Percentiles rank a stretch among this genome's conserved stretches.
Conservation (phyloP, 352 stramenopile species). For the Globisporangium camurandrum region DNA sequence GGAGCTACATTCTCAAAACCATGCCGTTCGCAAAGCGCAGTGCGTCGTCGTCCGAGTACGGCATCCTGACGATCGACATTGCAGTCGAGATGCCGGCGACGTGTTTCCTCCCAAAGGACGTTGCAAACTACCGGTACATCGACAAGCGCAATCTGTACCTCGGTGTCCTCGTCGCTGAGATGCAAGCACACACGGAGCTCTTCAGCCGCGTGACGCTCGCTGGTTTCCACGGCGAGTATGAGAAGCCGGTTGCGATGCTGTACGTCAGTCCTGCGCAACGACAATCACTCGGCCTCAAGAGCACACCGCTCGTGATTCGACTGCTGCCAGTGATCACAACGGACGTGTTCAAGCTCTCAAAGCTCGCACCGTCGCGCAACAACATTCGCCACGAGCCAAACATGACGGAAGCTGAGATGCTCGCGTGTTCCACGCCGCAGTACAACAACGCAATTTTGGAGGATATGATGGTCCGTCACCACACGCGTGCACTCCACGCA, state of each 20-base stretch:
- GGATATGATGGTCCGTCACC: constrained; percentile 79
- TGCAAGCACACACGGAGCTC: constrained; percentile 34
- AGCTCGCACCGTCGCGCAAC: constrained; percentile 71
- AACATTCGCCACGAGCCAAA: constrained; percentile 78
- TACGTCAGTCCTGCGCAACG: constrained; percentile 35
- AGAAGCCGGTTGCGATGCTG: constrained; percentile 70
- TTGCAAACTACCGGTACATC: constrained; percentile 85
- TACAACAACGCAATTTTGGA: constrained; percentile 91
- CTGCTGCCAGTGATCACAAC: constrained; percentile 63
- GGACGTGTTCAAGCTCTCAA: constrained; percentile 75
- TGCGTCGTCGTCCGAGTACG: constrained; percentile 40
- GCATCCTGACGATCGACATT: constrained; percentile 65
- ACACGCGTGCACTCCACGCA: constrained; percentile 76
- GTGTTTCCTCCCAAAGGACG: constrained; percentile 87
- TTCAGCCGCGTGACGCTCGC: constrained; percentile 54
- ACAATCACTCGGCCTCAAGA: constrained; percentile 38
- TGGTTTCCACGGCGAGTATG: constrained; percentile 65
- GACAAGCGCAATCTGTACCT: constrained; percentile 88
- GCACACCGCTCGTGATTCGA: constrained; percentile 43
- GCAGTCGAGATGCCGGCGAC: constrained; percentile 69
- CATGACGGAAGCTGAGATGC: constrained; percentile 69
- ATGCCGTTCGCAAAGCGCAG: constrained; percentile 61
- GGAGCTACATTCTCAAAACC: constrained; percentile 83
- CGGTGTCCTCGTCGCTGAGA: constrained; percentile 51
- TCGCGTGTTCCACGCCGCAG: constrained; percentile 60